Evolutionary conservation across 2,329 filamentous ascomycete genomes (phyloP).

Genomic region (Scedosporium minutisporum): DNA sequence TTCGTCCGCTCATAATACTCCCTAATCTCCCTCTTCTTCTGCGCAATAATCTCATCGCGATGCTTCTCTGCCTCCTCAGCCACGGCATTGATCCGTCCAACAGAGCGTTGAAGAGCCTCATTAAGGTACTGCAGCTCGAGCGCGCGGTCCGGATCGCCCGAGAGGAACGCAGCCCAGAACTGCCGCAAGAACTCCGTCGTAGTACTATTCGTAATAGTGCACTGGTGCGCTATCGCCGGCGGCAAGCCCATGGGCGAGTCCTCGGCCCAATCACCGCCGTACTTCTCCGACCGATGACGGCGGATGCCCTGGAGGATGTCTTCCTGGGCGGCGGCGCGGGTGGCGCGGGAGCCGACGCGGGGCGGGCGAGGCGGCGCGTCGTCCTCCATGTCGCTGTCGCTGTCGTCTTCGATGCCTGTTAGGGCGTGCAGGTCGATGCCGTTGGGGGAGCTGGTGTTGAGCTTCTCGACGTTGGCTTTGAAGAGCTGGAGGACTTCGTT

Average conservation of each 20-base stretch:
- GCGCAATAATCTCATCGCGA: constrained; percentile 55
- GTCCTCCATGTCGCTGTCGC: constrained; percentile 55
- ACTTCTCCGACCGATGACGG: constrained; percentile 50
- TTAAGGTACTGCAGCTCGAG: constrained; percentile 72
- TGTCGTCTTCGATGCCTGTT: constrained; percentile 62
- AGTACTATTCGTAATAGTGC: constrained; percentile 71
- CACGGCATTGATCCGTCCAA: constrained; percentile 70
- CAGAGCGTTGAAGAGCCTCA: constrained; percentile 69
- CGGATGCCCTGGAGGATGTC: constrained; percentile 58
- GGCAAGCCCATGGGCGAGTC: constrained; percentile 45
- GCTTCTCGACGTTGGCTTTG: constrained; percentile 48
- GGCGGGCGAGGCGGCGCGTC: constrained; percentile 15
- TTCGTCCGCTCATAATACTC: constrained; percentile 63
- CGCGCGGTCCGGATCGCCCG: constrained; percentile 72
- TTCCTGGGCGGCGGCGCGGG: constrained; percentile 53
- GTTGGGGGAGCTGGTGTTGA: constrained; percentile 36
- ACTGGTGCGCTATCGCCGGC: constrained; percentile 46
- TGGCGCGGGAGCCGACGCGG: constrained; percentile 61
- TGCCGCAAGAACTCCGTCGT: constrained; percentile 94
- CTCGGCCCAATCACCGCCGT: constrained; percentile 35
- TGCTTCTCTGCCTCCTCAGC: constrained; percentile 71
- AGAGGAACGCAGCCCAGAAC: constrained; percentile 90
- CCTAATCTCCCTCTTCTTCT: constrained; percentile 59
- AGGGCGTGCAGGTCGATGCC: constrained; percentile 52
- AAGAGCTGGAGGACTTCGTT: constrained; percentile 56